Base-by-base conservation (phyloP, 495 filamentous ascomycete species). In the Penicillium crystallinum region DNA sequence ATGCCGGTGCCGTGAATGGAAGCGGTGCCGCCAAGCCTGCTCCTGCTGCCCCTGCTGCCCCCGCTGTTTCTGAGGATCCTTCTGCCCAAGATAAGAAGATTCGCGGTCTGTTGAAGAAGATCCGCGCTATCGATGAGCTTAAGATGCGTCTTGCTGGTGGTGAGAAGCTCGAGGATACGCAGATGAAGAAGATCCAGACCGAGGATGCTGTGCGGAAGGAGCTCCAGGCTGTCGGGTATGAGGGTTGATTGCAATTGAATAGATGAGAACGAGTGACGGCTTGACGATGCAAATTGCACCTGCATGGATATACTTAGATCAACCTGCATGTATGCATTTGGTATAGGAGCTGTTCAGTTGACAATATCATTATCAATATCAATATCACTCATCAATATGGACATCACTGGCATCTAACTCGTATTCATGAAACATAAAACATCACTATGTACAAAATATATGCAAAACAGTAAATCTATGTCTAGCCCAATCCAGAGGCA, bases 101-200 rank as follows among this genome's bases (percentile, higher is more conserved):
- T 38, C 77, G 93, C 21, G 87, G 87, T 19, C 77, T 98, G 53
- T 77, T 95, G 67, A 98, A 98, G 81, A 98, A 98, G 79, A 83
- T 98, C 50, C 83, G 93, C 5, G 93, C 93, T 11, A 98, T 98
- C 61, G 93, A 97, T 58, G 93, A 98, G 65, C 74, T 98, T 49
- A 96, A 97, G 77, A 93, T 96, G 90, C 81, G 93, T 46, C 82
- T 89, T 54, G 93, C 92, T 3, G 83, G 83, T 31, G 95, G 93
- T 10, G 93, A 98, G 79, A 97, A 96, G 75, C 67, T 98, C 50
- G 93, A 98, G 71, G 91, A 96, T 66, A 98, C 93, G 41, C 93
- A 98, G 76, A 82, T 97, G 77, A 95, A 93, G 81, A 98, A 98
- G 80, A 98, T 98, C 55, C 79, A 81, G 18, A 98, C 91, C 4